phyloP scores from a whole-genome alignment of 805 yeast species.

The Ogataea pini region DNA sequence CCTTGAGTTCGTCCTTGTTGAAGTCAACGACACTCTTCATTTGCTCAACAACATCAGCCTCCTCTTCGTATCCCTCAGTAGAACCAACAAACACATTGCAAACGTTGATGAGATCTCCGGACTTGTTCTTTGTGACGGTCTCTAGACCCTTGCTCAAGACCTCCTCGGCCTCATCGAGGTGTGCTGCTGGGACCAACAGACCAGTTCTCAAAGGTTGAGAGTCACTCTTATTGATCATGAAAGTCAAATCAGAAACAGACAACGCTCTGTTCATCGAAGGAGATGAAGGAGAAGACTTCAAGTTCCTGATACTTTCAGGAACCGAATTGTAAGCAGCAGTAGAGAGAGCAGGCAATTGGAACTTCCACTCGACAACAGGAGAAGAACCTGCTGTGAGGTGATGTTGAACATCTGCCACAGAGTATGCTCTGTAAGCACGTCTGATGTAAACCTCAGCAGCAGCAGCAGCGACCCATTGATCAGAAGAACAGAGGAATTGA shows the following conservation, averaged over 20 bases:
- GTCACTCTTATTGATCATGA: conserved; percentile 68
- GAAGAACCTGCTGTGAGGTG: conserved; percentile 48
- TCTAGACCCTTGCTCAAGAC: conserved; percentile 74
- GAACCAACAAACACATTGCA: conserved; percentile 76
- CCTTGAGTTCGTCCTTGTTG: conserved; percentile 65
- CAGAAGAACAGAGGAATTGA: conserved; percentile 81
- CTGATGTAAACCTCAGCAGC: conserved; percentile 96
- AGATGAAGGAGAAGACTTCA: conserved; percentile 32
- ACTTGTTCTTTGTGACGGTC: conserved; percentile 52
- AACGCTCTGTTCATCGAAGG: conserved; percentile 73
- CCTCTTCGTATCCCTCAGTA: conserved; percentile 72
- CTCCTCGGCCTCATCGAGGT: conserved; percentile 89
- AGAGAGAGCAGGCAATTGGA: conserved; percentile 74
- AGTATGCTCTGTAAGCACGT: conserved; percentile 96
- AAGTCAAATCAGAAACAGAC: conserved; percentile 89
- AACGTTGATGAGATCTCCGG: conserved; percentile 65
- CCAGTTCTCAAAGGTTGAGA: conserved; percentile 80
- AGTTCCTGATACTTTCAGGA: conserved; percentile 48
- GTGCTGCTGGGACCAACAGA: conserved; percentile 75
- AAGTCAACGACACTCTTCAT: conserved; percentile 67
- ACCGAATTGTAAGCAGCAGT: conserved; percentile 75
- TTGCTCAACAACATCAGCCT: conserved; percentile 63
- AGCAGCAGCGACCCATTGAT: conserved; percentile 89
- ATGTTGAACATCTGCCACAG: conserved; percentile 74
- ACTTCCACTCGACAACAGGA: conserved; percentile 85